Conservation (phyloP, 2,329 filamentous ascomycete genomes). For the Septoria linicola region DNA sequence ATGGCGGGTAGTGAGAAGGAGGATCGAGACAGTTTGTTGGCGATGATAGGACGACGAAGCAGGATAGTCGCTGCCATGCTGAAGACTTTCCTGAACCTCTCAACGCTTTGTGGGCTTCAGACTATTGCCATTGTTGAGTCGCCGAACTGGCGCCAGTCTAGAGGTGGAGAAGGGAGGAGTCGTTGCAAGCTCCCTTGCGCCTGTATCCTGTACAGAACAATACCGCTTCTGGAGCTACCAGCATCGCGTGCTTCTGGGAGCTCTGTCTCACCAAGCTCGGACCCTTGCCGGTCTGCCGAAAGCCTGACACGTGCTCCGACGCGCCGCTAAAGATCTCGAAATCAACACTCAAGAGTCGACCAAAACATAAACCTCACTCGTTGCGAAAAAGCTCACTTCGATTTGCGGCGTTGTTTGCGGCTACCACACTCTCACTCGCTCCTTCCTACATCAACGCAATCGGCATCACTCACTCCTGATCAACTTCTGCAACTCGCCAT, state of each 20-base stretch:
- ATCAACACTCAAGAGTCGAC: no score
- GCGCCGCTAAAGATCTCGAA: not conserved
- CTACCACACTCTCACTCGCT: not conserved
- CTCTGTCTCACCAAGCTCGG: not conserved
- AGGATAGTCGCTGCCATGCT: conserved; percentile 13
- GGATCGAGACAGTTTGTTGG: conserved; percentile 6
- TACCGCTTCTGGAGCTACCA: not conserved
- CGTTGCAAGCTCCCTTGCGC: conserved; percentile 6
- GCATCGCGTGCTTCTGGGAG: not conserved
- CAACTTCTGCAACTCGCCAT: no score
- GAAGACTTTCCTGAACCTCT: not conserved
- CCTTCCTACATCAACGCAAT: not conserved
- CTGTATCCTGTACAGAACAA: conserved; percentile 5
- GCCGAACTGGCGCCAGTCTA: conserved; percentile 7
- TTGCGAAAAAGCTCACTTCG: no score
- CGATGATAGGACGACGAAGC: conserved; percentile 12
- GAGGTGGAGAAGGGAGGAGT: conserved; percentile 6
- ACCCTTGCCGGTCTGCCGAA: not conserved
- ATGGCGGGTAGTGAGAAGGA: conserved; percentile 32
- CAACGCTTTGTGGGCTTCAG: conserved; percentile 9
- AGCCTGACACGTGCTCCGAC: not conserved
- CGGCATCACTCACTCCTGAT: no score
- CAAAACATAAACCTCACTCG: no score
- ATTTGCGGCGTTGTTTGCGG: no score
- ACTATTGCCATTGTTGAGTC: conserved; percentile 6